These are phyloP conservation scores for Hypoxylon lienhwacheense DNA, from an alignment of 495 filamentous ascomycete species.

Conservation along the genomic window DNA sequence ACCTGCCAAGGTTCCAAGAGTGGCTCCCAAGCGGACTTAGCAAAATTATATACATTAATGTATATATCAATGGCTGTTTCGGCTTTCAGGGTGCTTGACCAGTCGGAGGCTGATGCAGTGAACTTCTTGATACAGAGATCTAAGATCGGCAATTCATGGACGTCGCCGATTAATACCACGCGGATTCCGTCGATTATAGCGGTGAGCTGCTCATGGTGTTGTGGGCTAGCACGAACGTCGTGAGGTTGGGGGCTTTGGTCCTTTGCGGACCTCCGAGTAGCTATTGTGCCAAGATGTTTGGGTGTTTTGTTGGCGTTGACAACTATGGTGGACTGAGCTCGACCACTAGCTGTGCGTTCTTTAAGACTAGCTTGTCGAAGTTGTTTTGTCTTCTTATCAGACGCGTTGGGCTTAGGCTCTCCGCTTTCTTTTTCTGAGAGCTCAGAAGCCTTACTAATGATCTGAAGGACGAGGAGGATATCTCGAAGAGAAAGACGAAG, in stretches of 20 bases:
- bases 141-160: constrained; percentile 90
- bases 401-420: constrained; percentile 38
- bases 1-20: constrained; percentile 95
- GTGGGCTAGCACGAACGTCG: constrained; percentile 40
- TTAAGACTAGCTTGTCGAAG: constrained; percentile 59
- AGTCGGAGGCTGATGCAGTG: constrained; percentile 78
- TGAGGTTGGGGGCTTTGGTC: constrained; percentile 34
- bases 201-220: constrained; percentile 74
- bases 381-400: constrained; percentile 65
- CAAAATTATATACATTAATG: constrained; percentile 97
- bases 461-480: constrained; percentile 90
- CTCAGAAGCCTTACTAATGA: constrained; percentile 88
- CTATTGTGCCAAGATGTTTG: constrained; percentile 22
- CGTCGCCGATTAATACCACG: constrained; percentile 90
- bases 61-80: constrained; percentile 90
- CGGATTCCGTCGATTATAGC: constrained; percentile 84
- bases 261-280: constrained; percentile 20
- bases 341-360: constrained; percentile 66
- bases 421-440: constrained; percentile 65
- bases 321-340: constrained; percentile 60
- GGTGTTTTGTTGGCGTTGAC: constrained; percentile 39
- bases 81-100: constrained; percentile 83
- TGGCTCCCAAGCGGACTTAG: constrained; percentile 97
- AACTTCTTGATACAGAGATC: constrained; percentile 95
- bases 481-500: constrained; percentile 89